Percentiles rank a stretch among this genome's conserved stretches.
These are phyloP conservation scores for Auriscalpium vulgare DNA, from an alignment of 768 basidiomycete species.

Conservation along the genomic window DNA sequence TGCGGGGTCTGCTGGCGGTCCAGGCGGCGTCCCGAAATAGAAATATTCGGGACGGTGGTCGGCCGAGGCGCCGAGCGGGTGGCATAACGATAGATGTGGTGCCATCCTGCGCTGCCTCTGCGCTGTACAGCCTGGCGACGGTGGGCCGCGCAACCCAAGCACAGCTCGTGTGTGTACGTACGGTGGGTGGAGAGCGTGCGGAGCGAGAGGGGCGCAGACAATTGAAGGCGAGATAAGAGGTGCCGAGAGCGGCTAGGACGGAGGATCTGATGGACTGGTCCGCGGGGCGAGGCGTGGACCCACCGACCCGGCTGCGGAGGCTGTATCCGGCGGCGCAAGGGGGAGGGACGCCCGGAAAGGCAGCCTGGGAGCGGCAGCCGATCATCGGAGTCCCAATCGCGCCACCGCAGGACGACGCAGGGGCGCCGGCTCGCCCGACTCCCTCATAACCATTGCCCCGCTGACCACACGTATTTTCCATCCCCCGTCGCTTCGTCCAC, in stretches of 20 bases:
- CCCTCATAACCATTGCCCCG: neutral
- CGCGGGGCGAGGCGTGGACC: neutral
- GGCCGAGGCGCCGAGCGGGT: neutral
- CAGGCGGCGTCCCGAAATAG: neutral
- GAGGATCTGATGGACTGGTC: too few species aligned
- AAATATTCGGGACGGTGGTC: neutral
- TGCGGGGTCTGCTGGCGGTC: neutral
- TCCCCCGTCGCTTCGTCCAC: neutral
- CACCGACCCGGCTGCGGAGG: neutral
- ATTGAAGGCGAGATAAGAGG: neutral
- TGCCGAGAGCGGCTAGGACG: too few species aligned
- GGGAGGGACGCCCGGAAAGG: neutral
- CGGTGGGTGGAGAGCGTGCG: neutral
- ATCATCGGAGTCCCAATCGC: neutral
- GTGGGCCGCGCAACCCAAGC: neutral
- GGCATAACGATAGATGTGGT: neutral
- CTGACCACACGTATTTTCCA: constrained; percentile 2
- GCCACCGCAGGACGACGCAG: neutral
- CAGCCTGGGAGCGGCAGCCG: neutral
- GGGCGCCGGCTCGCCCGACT: neutral
- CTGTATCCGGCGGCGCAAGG: neutral
- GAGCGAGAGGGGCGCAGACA: neutral
- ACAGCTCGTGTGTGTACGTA: neutral
- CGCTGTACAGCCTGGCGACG: neutral
- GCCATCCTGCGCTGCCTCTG: neutral